Conservation (phyloP, 345 rosid genomes). For the Hypericum androsaemum region DNA sequence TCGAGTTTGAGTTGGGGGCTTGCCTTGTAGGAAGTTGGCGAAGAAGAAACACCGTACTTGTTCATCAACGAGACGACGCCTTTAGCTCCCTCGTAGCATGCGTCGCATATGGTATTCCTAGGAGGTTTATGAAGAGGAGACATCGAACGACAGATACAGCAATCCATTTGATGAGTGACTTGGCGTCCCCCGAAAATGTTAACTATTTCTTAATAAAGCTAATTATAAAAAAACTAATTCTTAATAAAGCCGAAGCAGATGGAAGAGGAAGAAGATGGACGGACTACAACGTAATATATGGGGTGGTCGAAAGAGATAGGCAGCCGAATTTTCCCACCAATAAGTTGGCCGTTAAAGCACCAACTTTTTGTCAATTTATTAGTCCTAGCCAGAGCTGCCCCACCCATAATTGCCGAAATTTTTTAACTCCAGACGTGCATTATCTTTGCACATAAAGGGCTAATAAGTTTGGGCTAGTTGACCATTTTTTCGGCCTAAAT, state of each 20-base stretch:
- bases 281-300: neutral
- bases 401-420: too few relatives aligned
- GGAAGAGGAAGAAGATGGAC: neutral
- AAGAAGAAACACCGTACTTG: constrained; percentile 27
- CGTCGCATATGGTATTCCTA: constrained; percentile 71
- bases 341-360: too few relatives aligned
- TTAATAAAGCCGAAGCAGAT: neutral
- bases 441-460: too few relatives aligned
- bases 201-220: neutral
- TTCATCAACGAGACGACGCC: constrained; percentile 40
- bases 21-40: constrained; percentile 53
- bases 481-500: too few relatives aligned
- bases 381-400: too few relatives aligned
- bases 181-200: neutral
- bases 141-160: constrained; percentile 68
- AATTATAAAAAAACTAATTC: neutral
- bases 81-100: constrained; percentile 70
- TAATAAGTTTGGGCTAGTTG: too few relatives aligned
- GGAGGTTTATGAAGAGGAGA: constrained; percentile 71
- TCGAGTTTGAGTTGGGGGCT: too few relatives aligned
- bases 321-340: neutral
- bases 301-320: constrained; percentile 7
- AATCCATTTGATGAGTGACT: constrained; percentile 82
- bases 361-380: too few relatives aligned
- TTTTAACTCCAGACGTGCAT: too few relatives aligned